Conservation (phyloP, 1,284 basidiomycete species). For the Puccinia horiana region DNA sequence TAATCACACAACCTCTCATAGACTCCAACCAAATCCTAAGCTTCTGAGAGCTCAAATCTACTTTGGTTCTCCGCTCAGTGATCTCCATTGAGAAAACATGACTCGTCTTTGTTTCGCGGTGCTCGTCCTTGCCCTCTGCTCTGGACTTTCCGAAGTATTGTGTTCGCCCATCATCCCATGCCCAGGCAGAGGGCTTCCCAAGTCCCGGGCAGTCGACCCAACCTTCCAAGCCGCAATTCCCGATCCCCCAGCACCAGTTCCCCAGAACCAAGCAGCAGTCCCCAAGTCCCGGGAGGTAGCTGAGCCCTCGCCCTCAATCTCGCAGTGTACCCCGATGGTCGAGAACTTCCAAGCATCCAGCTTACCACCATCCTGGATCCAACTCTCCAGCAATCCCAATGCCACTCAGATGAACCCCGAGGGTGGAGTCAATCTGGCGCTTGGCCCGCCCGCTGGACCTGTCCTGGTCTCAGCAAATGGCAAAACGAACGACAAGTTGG, state of each 20-base stretch:
- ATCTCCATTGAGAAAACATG: not conserved
- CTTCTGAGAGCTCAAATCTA: no score
- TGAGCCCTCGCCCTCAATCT: not conserved
- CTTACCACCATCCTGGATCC: constrained; percentile 19
- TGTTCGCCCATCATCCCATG: not conserved
- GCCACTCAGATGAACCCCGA: constrained; percentile 21
- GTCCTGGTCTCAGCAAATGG: constrained; percentile 21
- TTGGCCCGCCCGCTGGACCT: constrained; percentile 29
- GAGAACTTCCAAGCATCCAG: not conserved
- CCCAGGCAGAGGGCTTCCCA: no score
- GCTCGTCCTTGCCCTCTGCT: not conserved
- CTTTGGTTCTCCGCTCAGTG: not conserved
- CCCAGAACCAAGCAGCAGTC: no score
- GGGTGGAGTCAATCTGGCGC: constrained; percentile 30
- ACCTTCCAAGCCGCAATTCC: no score
- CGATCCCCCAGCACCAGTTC: no score
- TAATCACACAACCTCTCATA: not conserved
- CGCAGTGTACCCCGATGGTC: not conserved
- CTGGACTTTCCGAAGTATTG: not conserved
- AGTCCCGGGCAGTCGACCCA: not conserved
- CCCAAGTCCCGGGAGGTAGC: no score
- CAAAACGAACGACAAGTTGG: constrained; percentile 29
- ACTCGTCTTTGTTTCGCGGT: not conserved
- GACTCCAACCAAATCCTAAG: not conserved
- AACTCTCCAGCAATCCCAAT: constrained; percentile 16